Base-by-base conservation (phyloP, 495 filamentous ascomycete species). In the Neurospora sublineolata region DNA sequence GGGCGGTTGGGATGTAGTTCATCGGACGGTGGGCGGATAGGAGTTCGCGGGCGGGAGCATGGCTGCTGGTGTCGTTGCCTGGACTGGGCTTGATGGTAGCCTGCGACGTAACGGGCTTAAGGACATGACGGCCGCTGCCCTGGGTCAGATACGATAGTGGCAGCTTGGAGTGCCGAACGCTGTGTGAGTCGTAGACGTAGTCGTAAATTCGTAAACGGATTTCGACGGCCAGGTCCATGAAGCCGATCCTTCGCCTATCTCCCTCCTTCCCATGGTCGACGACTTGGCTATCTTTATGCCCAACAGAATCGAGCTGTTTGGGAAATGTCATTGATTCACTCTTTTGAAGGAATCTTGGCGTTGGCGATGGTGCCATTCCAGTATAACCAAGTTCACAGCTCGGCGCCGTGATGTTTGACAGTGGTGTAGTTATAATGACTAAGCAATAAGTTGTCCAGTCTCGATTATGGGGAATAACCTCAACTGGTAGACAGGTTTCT, bases 81-180 rank as follows among this genome's bases (percentile, higher is more conserved):
- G 4, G 42, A 30, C 9, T 70, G 41, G 33, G 3, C 4, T 37
- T 69, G n/a, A 3, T 69, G 3, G n/a, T 44, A 6, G 30, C 60
- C 37, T 11, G 69, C 36, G 58, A 11, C 18, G 67, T 71, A 20
- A 80, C 73, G 16, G 76, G 58, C 58, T 73, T 67, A 39, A 80
- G 73, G 68, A 76, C 67, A 58, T 80, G 77, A n/a, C 73, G 70
- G 16, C 74, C 72, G 52, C 73, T 69, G n/a, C 70, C 39, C 20
- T 77, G 76, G 27, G 74, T 77, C 30, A 78, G 80, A 72, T 79
- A 80, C 68, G 77, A 75, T 38, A 75, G 79, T 8, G 70, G 69
- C 27, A 82, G 73, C 44, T 87, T 83, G 4, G 82, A 80, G 69
- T 86, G 84, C 38, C 84, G 83, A n/a, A 80, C 78, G 9, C 75